Conservation (phyloP, 2,329 filamentous ascomycete species). For the Neopestalotiopsis clavispora region DNA sequence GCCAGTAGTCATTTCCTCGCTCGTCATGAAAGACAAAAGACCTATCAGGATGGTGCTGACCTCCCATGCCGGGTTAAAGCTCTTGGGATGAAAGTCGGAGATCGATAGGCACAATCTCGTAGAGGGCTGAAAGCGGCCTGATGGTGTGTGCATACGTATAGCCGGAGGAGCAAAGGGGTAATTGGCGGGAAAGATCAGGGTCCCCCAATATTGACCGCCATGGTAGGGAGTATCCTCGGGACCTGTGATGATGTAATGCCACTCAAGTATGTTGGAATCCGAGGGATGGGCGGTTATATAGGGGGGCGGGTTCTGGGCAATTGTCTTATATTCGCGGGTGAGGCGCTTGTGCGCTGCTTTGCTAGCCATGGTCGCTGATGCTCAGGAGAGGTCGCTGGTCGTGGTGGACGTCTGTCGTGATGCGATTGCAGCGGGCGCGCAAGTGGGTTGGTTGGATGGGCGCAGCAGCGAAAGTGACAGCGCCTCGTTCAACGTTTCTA, state of each 20-base stretch:
- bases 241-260: conserved; percentile 95
- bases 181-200: conserved; percentile 90
- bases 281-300: conserved; percentile 90
- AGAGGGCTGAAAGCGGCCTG: conserved; percentile 91
- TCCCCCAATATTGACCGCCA: conserved; percentile 97
- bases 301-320: conserved; percentile 77
- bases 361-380: conserved; percentile 62
- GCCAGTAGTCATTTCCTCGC: conserved; percentile 97
- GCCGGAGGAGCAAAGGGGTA: conserved; percentile 97
- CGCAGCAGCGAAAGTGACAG: not conserved
- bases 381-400: not conserved
- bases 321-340: conserved; percentile 67
- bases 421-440: not conserved
- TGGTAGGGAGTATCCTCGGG: conserved; percentile 94
- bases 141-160: conserved; percentile 98
- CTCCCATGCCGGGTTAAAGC: conserved; percentile 98
- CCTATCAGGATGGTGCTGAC: conserved; percentile 96
- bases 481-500: not conserved
- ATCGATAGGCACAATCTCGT: conserved; percentile 94
- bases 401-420: not conserved
- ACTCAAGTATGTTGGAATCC: conserved; percentile 92
- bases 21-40: conserved; percentile 96
- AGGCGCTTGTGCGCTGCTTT: conserved; percentile 76
- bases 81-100: conserved; percentile 96
- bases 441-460: not conserved